These are phyloP conservation scores for Harrya chromipes DNA, from an alignment of 768 basidiomycete genomes.

Conservation along the genomic window DNA sequence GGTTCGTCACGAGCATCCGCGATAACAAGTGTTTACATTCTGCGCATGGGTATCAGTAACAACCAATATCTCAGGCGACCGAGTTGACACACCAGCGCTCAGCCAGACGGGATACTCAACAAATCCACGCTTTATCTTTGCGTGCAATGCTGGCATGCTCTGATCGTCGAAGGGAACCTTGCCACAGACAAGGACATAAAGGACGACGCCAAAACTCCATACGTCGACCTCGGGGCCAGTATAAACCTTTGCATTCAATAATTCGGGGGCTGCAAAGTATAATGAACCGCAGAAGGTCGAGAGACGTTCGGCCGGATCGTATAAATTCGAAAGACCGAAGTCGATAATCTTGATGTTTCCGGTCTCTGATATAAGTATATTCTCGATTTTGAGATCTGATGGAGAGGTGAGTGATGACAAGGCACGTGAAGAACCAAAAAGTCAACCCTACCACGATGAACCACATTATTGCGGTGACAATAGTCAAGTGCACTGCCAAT, in stretches of 20 bases:
- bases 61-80: background rate
- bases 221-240: slow-evolving; percentile 98
- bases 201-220: slow-evolving; percentile 98
- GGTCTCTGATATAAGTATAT: slow-evolving; percentile 96
- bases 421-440: background rate
- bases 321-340: slow-evolving; percentile 96
- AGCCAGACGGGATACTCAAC: slow-evolving; percentile 99
- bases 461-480: slow-evolving; percentile 95
- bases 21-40: slow-evolving; percentile 94
- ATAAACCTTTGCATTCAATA: slow-evolving; percentile 95
- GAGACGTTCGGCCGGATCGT: slow-evolving; percentile 75
- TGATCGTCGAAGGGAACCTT: slow-evolving; percentile 99
- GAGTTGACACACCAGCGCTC: slow-evolving; percentile 67
- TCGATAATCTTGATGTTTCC: slow-evolving; percentile 99
- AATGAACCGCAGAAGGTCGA: slow-evolving; percentile 96
- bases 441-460: slow-evolving; percentile 72
- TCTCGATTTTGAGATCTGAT: slow-evolving; percentile 96
- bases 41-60: slow-evolving; percentile 30
- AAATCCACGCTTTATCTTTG: slow-evolving; percentile 96
- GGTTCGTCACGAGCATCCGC: slow-evolving; percentile 95
- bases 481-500: slow-evolving; percentile 96
- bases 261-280: slow-evolving; percentile 97
- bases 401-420: slow-evolving; percentile 1
- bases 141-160: slow-evolving; percentile 98
- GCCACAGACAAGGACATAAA: slow-evolving; percentile 96